Evolutionary conservation across 495 filamentous ascomycete genomes (phyloP).

Genomic region (Tuber calosporum): DNA sequence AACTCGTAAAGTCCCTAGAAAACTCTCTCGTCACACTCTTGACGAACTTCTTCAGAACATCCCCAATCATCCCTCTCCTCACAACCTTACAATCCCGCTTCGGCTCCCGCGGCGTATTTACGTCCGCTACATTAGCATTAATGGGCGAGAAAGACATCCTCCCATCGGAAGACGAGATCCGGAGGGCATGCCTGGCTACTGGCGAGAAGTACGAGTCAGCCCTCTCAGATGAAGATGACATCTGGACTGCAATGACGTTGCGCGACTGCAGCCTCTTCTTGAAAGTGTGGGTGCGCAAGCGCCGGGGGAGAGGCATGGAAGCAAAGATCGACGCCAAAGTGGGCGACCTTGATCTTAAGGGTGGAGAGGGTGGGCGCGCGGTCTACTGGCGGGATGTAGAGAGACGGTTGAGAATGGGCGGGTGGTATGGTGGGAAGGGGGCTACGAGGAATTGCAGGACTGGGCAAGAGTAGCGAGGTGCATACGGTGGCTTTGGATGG

Average conservation of each 20-base stretch:
- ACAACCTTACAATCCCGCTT: conserved; percentile 41
- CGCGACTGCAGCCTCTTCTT: conserved; percentile 63
- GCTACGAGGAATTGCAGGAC: conserved; percentile 38
- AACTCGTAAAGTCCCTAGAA: conserved; percentile 31
- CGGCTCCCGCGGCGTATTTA: conserved; percentile 40
- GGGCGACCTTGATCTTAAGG: conserved; percentile 62
- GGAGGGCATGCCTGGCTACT: conserved; percentile 21
- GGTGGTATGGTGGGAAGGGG: conserved; percentile 55
- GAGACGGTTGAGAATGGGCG: conserved; percentile 50
- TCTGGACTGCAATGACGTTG: conserved; percentile 56
- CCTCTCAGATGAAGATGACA: conserved; percentile 35
- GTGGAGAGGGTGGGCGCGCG: conserved; percentile 51
- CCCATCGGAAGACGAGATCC: conserved; percentile 31
- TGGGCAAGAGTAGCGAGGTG: conserved; percentile 26
- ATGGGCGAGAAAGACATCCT: conserved; percentile 34
- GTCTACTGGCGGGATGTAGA: conserved; percentile 58
- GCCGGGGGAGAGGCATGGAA: conserved; percentile 36
- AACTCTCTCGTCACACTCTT: conserved; percentile 33
- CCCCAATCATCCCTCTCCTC: conserved; percentile 39
- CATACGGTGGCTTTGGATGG: not conserved
- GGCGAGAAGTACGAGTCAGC: conserved; percentile 31
- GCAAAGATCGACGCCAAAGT: conserved; percentile 43
- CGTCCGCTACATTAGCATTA: conserved; percentile 32
- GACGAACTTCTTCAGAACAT: conserved; percentile 40
- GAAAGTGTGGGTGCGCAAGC: conserved; percentile 46